Evolutionary conservation across 768 basidiomycete species (phyloP).

Genomic region (Tephrocybe sp.): DNA sequence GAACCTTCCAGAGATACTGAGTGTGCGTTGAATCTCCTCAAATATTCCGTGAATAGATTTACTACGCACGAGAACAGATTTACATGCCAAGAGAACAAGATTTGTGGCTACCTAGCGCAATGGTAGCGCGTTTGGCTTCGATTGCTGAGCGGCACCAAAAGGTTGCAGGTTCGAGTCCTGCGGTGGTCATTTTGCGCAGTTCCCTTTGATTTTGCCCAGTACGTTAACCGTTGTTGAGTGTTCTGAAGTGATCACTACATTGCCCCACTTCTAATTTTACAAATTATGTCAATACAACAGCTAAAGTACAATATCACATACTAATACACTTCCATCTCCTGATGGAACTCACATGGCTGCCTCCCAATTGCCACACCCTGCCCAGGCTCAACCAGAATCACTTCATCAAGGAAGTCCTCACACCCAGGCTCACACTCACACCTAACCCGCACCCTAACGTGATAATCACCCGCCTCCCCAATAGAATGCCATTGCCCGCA

Average conservation of each 20-base stretch:
- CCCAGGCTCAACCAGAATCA: slow-evolving; percentile 34
- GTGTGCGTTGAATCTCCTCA: no score
- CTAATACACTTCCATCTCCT: slow-evolving; percentile 26
- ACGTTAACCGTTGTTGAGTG: not conserved
- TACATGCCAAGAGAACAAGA: no score
- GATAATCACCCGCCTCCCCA: slow-evolving; percentile 57
- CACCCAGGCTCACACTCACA: slow-evolving; percentile 30
- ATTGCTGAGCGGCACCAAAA: slow-evolving; percentile 78
- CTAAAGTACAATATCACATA: not conserved
- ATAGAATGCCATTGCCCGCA: slow-evolving; percentile 63
- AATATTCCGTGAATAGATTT: no score
- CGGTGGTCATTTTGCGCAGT: slow-evolving; percentile 60
- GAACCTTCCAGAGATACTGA: no score
- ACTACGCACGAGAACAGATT: no score
- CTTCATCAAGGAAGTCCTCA: slow-evolving; percentile 27
- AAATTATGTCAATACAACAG: slow-evolving; percentile 8
- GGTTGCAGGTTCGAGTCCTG: slow-evolving; percentile 98
- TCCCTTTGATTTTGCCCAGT: slow-evolving; percentile 7
- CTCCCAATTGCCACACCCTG: slow-evolving; percentile 62
- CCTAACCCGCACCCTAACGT: slow-evolving; percentile 42
- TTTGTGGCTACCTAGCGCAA: slow-evolving; percentile 82
- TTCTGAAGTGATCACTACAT: not conserved
- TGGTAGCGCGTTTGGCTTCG: slow-evolving; percentile 97
- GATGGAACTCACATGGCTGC: slow-evolving; percentile 64
- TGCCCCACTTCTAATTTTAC: not conserved